A percentile compares a stretch with the other conserved stretches of the same genome.
Evolutionary conservation across 805 yeast species (phyloP).

Genomic region (Isabelozyma heimii): DNA sequence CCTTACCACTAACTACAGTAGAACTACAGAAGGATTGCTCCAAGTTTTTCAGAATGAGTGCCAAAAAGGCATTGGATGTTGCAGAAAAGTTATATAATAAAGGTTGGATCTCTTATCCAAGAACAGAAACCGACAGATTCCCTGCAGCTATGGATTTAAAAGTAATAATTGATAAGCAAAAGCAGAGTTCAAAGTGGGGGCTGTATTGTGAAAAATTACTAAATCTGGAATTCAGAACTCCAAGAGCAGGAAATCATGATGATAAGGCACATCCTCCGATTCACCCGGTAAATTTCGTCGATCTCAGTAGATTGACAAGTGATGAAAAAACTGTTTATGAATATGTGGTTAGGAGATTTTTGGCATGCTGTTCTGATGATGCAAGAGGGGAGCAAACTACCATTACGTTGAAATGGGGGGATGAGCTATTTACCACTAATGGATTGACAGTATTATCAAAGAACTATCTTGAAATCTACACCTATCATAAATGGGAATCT

Average conservation of each 20-base stretch:
- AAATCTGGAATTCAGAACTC: conserved; percentile 47
- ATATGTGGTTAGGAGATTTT: conserved; percentile 77
- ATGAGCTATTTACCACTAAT: conserved; percentile 66
- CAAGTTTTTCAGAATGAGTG: conserved; percentile 66
- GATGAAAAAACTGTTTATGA: conserved; percentile 77
- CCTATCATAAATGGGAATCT: conserved; percentile 77
- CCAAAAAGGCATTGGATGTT: conserved; percentile 67
- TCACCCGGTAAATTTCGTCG: conserved; percentile 69
- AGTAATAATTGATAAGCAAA: conserved; percentile 60
- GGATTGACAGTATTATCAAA: conserved; percentile 72
- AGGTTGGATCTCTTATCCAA: conserved; percentile 91
- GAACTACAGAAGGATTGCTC: conserved; percentile 88
- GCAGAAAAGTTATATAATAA: conserved; percentile 86
- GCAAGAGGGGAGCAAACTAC: conserved; percentile 75
- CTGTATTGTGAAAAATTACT: conserved; percentile 50
- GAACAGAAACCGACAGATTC: conserved; percentile 93
- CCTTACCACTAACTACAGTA: conserved; percentile 91
- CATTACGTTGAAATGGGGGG: conserved; percentile 70
- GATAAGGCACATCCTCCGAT: conserved; percentile 99
- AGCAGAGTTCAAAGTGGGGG: conserved; percentile 64
- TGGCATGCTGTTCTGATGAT: conserved; percentile 90
- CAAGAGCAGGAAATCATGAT: conserved; percentile 78
- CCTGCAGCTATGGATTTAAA: conserved; percentile 74
- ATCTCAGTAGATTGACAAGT: conserved; percentile 19
- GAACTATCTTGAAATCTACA: conserved; percentile 79